Percentiles rank a stretch among this genome's conserved stretches.
phyloP scores from a whole-genome alignment of 2,329 filamentous ascomycete genomes.

The Verticillium isaacii region DNA sequence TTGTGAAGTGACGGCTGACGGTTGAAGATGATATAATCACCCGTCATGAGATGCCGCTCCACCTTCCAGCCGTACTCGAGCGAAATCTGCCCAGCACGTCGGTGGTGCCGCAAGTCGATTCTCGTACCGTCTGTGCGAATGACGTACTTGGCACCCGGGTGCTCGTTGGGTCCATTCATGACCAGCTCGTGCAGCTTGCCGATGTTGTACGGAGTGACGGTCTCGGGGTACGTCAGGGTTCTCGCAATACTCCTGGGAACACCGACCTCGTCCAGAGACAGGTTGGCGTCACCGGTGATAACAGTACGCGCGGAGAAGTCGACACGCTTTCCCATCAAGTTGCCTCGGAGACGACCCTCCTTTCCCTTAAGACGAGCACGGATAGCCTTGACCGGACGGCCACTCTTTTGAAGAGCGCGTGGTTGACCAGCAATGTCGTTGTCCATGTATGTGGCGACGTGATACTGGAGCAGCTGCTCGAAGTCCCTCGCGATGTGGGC shows the following conservation, averaged over 20 bases:
- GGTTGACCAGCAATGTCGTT: constrained; percentile 97
- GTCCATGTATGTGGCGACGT: constrained; percentile 99
- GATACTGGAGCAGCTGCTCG: constrained; percentile 88
- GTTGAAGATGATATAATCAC: constrained; percentile 99
- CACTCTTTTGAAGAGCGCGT: constrained; percentile 93
- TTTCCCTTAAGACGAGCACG: constrained; percentile 98
- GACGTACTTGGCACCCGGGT: constrained; percentile 95
- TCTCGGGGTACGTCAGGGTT: constrained; percentile 93
- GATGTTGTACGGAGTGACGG: constrained; percentile 97
- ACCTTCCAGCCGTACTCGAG: constrained; percentile 98
- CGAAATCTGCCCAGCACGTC: constrained; percentile 77
- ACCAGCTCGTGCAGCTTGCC: constrained; percentile 85
- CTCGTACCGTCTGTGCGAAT: constrained; percentile 89
- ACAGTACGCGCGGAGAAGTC: constrained; percentile 99
- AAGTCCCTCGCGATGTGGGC: constrained; percentile 90
- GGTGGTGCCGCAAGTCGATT: constrained; percentile 92
- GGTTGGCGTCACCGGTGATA: constrained; percentile 96
- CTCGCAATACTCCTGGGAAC: constrained; percentile 90
- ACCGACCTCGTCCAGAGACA: constrained; percentile 95
- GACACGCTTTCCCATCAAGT: constrained; percentile 99
- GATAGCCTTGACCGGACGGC: constrained; percentile 93
- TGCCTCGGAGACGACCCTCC: constrained; percentile 94
- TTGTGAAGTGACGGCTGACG: constrained; percentile 99
- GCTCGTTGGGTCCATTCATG: constrained; percentile 88
- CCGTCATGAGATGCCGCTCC: constrained; percentile 91